Evolutionary conservation across 345 rosid genomes (phyloP).

Genomic region (Murraya koenigii): DNA sequence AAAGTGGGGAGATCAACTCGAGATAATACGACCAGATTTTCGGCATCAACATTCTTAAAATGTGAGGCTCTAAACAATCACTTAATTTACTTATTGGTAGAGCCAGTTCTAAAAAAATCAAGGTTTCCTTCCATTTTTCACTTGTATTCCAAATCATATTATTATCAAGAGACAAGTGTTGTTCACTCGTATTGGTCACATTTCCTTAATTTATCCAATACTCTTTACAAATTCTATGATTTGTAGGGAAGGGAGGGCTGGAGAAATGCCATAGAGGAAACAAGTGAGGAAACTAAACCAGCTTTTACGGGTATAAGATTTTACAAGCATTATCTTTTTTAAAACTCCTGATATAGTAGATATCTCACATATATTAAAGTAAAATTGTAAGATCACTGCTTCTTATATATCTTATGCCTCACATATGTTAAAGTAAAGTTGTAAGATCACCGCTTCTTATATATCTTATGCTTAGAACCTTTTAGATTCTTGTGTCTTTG

Average conservation of each 20-base stretch:
- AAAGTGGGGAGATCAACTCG: too few relatives aligned
- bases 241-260: conserved; percentile 82
- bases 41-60: too few relatives aligned
- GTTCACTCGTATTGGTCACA: neutral
- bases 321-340: conserved; percentile 85
- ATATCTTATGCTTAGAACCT: neutral
- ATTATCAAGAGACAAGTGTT: neutral
- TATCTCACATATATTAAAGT: conserved; percentile 68
- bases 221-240: conserved; percentile 14
- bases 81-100: too few relatives aligned
- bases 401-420: conserved; percentile 24
- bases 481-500: neutral
- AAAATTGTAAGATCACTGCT: neutral
- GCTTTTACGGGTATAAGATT: conserved; percentile 73
- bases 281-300: conserved; percentile 66
- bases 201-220: neutral
- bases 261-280: conserved; percentile 65
- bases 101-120: too few relatives aligned
- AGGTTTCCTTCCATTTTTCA: too few relatives aligned
- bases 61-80: too few relatives aligned
- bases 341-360: conserved; percentile 69
- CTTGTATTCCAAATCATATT: too few relatives aligned
- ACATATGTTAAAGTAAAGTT: conserved; percentile 52
- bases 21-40: too few relatives aligned
- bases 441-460: neutral